A percentile compares a stretch with the other conserved stretches of the same genome.
Evolutionary conservation across 768 basidiomycete species (phyloP).

Genomic region (Phylloporus arenicola): DNA sequence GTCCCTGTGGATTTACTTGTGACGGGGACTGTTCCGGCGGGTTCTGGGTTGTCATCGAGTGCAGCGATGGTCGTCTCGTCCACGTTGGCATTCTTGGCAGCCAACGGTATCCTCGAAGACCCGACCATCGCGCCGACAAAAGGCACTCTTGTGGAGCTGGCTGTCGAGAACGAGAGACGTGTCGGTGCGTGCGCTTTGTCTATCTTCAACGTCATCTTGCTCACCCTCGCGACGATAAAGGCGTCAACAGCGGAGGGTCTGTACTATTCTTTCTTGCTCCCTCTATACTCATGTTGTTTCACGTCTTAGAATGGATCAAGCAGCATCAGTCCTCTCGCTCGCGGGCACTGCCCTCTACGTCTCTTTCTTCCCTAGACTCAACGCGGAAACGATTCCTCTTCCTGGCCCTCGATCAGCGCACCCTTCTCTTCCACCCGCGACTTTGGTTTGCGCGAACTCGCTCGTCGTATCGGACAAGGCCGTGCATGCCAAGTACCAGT

Average conservation of each 20-base stretch:
- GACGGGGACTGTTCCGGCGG: conserved; percentile 79
- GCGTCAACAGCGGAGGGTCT: conserved; percentile 76
- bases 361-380: conserved; percentile 71
- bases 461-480: conserved; percentile 79
- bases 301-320: conserved; percentile 74
- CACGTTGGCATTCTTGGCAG: conserved; percentile 72
- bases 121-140: conserved; percentile 36
- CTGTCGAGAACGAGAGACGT: conserved; percentile 80
- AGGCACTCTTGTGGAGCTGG: conserved; percentile 69
- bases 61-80: conserved; percentile 90
- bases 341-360: conserved; percentile 72
- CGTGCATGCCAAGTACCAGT: conserved; percentile 65
- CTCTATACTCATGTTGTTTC: not conserved
- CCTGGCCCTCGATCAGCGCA: conserved; percentile 31
- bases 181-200: conserved; percentile 44
- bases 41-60: conserved; percentile 82
- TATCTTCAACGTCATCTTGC: not conserved
- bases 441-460: conserved; percentile 39
- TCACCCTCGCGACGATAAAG: conserved; percentile 22
- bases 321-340: conserved; percentile 76
- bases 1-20: conserved; percentile 69
- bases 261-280: conserved; percentile 12
- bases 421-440: conserved; percentile 23
- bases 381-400: conserved; percentile 62
- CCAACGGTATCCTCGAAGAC: conserved; percentile 57